Conservation (phyloP, 108 stramenopile genomes). For the Fragilariopsis cylindrus region DNA sequence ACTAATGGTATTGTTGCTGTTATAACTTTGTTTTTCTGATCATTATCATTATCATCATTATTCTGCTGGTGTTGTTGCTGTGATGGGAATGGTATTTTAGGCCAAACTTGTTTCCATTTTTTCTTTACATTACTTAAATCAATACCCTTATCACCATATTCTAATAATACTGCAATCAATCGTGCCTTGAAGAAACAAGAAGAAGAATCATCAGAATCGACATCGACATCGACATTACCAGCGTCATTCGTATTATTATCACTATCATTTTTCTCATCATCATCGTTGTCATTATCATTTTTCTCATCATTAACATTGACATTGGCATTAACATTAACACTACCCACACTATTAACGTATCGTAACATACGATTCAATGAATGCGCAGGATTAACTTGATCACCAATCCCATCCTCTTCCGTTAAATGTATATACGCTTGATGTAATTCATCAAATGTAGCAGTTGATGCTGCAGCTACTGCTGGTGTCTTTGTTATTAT, state of each 20-base stretch:
- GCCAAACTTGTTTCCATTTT: slow-evolving; percentile 90
- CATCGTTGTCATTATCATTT: not conserved
- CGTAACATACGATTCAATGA: slow-evolving; percentile 46
- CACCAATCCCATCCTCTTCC: slow-evolving; percentile 45
- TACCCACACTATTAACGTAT: slow-evolving; percentile 10
- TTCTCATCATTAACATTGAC: slow-evolving; percentile 3
- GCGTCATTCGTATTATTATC: too few species aligned
- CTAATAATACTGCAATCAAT: slow-evolving; percentile 72
- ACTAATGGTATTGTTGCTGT: slow-evolving; percentile 5
- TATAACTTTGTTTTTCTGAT: not conserved
- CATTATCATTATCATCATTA: not conserved
- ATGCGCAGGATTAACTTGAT: slow-evolving; percentile 53
- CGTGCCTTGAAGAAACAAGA: slow-evolving; percentile 69
- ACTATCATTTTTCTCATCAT: not conserved
- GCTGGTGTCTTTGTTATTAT: not conserved
- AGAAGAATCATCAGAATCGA: slow-evolving; percentile 19
- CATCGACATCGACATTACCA: not conserved
- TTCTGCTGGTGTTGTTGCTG: not conserved
- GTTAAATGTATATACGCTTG: slow-evolving; percentile 50
- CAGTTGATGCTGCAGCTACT: not conserved
- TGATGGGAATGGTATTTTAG: slow-evolving; percentile 68
- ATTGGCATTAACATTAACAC: not conserved
- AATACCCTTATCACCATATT: slow-evolving; percentile 79
- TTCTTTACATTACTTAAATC: slow-evolving; percentile 59
- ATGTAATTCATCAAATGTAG: slow-evolving; percentile 28